Percentiles rank a stretch among this genome's conserved stretches.
These are phyloP conservation scores for Cutaneotrichosporon sp. DNA, from an alignment of 1,284 basidiomycete species.

Conservation along the genomic window DNA sequence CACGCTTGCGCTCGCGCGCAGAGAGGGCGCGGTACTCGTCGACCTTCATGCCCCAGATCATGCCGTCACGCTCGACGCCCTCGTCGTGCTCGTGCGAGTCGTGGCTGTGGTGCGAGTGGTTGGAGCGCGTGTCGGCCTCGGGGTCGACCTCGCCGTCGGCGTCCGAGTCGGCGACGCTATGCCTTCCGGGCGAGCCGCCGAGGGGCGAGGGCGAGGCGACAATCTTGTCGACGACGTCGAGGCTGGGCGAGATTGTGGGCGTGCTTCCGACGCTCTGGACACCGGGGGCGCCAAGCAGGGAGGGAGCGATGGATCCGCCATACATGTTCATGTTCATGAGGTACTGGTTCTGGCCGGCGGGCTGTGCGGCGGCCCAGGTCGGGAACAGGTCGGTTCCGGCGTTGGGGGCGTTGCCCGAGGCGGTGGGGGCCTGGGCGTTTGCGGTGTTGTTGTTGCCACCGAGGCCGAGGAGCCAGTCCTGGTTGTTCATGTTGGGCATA, in stretches of 20 bases:
- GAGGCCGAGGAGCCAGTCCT: conserved; percentile 32
- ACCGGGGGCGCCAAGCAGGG: conserved; percentile 27
- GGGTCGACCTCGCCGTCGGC: conserved; percentile 34
- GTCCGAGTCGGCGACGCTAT: conserved; percentile 26
- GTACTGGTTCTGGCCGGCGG: conserved; percentile 13
- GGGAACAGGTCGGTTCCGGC: conserved; percentile 25
- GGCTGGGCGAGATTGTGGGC: conserved; percentile 27
- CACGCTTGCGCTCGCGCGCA: conserved; percentile 52
- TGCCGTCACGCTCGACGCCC: conserved; percentile 53
- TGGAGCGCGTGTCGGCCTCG: conserved; percentile 21
- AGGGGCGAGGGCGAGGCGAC: conserved; percentile 29
- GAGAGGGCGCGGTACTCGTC: conserved; percentile 49
- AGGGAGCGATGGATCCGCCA: conserved; percentile 35
- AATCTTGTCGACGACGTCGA: conserved; percentile 37
- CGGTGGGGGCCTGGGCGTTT: conserved; percentile 8
- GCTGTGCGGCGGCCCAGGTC: conserved; percentile 12
- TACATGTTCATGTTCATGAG: conserved; percentile 23
- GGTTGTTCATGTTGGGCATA: conserved; percentile 31
- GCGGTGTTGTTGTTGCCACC: conserved; percentile 24
- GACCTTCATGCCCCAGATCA: conserved; percentile 56
- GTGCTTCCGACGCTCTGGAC: neutral
- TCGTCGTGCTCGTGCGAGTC: conserved; percentile 49
- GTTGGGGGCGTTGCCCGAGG: conserved; percentile 8
- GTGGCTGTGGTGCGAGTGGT: conserved; percentile 22
- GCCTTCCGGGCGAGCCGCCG: neutral